Percentiles rank a stretch among this genome's conserved stretches.
Evolutionary conservation across 345 rosid genomes (phyloP).

Genomic region (Hypericum androsaemum): DNA sequence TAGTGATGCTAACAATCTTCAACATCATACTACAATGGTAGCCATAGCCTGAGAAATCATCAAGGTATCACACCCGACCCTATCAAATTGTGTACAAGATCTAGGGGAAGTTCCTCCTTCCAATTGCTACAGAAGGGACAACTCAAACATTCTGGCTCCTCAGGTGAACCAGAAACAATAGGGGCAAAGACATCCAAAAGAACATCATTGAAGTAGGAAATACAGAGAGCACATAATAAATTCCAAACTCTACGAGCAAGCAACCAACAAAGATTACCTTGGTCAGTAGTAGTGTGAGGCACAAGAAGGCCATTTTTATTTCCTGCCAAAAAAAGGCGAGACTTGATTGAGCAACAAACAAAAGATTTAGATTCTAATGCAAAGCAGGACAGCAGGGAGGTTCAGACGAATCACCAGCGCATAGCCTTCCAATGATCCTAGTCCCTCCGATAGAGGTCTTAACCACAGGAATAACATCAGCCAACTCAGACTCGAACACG

Average conservation of each 20-base stretch:
- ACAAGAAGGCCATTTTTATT: conserved; percentile 92
- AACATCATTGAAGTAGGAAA: too few relatives aligned
- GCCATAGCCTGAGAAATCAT: too few relatives aligned
- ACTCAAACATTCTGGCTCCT: too few relatives aligned
- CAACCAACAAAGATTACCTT: conserved; percentile 42
- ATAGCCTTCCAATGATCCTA: conserved; percentile 73
- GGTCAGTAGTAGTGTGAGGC: conserved; percentile 91
- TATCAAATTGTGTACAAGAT: too few relatives aligned
- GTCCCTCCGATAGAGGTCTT: conserved; percentile 84
- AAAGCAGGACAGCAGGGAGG: neutral
- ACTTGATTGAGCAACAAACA: neutral
- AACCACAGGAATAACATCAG: conserved; percentile 76
- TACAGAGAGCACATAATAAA: too few relatives aligned
- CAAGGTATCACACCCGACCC: too few relatives aligned
- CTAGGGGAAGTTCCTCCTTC: too few relatives aligned
- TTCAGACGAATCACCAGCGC: conserved; percentile 46
- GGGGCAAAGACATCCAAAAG: too few relatives aligned
- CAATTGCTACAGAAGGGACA: too few relatives aligned
- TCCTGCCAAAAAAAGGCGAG: conserved; percentile 31
- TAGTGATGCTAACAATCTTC: too few relatives aligned
- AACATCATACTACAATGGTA: too few relatives aligned
- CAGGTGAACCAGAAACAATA: too few relatives aligned
- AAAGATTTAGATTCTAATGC: neutral
- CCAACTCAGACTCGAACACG: conserved; percentile 74
- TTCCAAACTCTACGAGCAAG: neutral